Evolutionary conservation across 139 green algal species (phyloP).

Genomic region (Picochlorum sp.): DNA sequence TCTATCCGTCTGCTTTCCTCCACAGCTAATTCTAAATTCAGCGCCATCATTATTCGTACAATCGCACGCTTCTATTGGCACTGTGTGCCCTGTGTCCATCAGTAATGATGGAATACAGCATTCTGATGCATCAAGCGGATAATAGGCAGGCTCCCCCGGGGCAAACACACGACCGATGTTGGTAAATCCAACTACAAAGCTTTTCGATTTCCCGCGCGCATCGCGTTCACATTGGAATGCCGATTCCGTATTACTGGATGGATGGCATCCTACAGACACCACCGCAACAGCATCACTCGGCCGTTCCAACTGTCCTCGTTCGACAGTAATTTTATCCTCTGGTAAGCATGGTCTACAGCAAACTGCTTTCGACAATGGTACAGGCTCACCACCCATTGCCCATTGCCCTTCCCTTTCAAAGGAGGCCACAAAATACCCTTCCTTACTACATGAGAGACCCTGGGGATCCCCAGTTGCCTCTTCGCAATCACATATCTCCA

Average conservation of each 20-base stretch:
- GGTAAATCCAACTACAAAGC: slow-evolving; percentile 28
- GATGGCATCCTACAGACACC: slow-evolving; percentile 57
- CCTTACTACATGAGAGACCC: slow-evolving; percentile 46
- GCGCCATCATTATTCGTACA: slow-evolving; percentile 27
- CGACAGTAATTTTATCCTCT: background rate
- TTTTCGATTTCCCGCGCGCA: background rate
- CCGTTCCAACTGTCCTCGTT: background rate
- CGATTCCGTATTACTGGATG: slow-evolving; percentile 25
- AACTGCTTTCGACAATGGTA: slow-evolving; percentile 60
- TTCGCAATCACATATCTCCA: slow-evolving; percentile 51
- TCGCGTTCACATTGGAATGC: slow-evolving; percentile 39
- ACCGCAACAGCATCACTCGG: slow-evolving; percentile 34
- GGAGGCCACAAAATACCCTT: slow-evolving; percentile 44
- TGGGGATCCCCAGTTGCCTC: slow-evolving; percentile 28
- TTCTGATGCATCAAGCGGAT: slow-evolving; percentile 45
- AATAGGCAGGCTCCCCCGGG: slow-evolving; percentile 33
- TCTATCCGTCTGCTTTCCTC: slow-evolving; percentile 21
- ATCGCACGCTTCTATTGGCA: slow-evolving; percentile 55
- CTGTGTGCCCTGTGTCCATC: slow-evolving; percentile 36
- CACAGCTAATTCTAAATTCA: slow-evolving; percentile 43
- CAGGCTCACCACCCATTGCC: slow-evolving; percentile 46
- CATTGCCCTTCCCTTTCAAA: slow-evolving; percentile 48
- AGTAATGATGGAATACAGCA: slow-evolving; percentile 67
- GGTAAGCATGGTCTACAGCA: slow-evolving; percentile 70
- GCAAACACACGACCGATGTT: slow-evolving; percentile 29